A percentile compares a stretch with the other conserved stretches of the same genome.
These are phyloP conservation scores for Hypoxylon sp. DNA, from an alignment of 2,329 filamentous ascomycete species.

Conservation along the genomic window DNA sequence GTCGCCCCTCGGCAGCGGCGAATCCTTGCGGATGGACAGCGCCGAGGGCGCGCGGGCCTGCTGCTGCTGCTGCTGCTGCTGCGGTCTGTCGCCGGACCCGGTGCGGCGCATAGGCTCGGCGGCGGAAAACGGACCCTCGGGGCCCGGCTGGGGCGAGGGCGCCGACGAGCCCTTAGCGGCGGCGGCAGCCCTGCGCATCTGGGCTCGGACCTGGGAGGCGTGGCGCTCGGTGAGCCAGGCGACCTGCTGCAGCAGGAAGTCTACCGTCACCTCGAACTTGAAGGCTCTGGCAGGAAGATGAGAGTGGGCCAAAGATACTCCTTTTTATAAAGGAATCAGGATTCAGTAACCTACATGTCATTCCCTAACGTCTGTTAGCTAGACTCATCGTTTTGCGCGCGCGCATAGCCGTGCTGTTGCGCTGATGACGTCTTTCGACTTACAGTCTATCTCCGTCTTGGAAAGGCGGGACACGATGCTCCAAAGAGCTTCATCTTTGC, in stretches of 20 bases:
- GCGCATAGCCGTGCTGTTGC: not conserved
- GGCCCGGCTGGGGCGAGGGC: slow-evolving; percentile 64
- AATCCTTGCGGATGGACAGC: slow-evolving; percentile 65
- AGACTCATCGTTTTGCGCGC: slow-evolving; percentile 4
- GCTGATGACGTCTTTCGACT: slow-evolving; percentile 39
- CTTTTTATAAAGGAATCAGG: slow-evolving; percentile 15
- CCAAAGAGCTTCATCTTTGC: slow-evolving; percentile 90
- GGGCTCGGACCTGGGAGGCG: slow-evolving; percentile 85
- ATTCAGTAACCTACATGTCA: slow-evolving; percentile 68
- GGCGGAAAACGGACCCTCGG: slow-evolving; percentile 51
- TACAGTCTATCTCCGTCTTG: slow-evolving; percentile 89
- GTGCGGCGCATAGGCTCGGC: slow-evolving; percentile 59
- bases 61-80: too few relatives aligned
- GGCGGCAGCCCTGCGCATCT: slow-evolving; percentile 79
- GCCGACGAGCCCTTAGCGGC: slow-evolving; percentile 63
- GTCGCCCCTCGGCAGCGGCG: slow-evolving; percentile 60
- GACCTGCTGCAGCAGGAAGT: slow-evolving; percentile 91
- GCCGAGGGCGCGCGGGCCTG: slow-evolving; percentile 56
- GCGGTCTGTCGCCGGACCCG: slow-evolving; percentile 55
- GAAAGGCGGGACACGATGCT: slow-evolving; percentile 83
- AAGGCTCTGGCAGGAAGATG: slow-evolving; percentile 66
- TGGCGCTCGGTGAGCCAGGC: slow-evolving; percentile 94
- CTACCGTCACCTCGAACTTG: slow-evolving; percentile 82
- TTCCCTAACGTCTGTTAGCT: slow-evolving; percentile 64
- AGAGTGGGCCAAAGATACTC: slow-evolving; percentile 33